Conservation (phyloP, 345 rosid genomes). For the Camelina hispida region DNA sequence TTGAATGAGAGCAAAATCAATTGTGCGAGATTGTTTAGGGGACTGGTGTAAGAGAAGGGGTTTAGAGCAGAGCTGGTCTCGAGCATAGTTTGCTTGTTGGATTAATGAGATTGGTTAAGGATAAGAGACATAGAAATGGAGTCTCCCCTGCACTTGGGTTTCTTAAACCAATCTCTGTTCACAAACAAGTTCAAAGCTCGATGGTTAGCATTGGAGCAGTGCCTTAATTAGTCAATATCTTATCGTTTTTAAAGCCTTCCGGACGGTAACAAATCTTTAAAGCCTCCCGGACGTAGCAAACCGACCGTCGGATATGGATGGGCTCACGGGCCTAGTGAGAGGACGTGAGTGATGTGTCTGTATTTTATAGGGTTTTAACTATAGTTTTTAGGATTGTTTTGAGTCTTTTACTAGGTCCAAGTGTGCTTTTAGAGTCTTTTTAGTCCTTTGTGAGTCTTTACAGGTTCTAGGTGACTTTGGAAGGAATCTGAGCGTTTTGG, state of each 20-base stretch:
- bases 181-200: slow-evolving; percentile 48
- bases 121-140: slow-evolving; percentile 57
- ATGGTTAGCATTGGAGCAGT: slow-evolving; percentile 63
- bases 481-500: no score
- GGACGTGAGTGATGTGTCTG: no score
- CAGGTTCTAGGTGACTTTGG: no score
- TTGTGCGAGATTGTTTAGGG: slow-evolving; percentile 58
- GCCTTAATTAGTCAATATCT: slow-evolving; percentile 57
- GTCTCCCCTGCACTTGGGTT: slow-evolving; percentile 54
- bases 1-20: slow-evolving; percentile 69
- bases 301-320: no score
- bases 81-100: slow-evolving; percentile 68
- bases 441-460: no score
- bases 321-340: no score
- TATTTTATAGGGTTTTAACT: no score
- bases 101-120: slow-evolving; percentile 64
- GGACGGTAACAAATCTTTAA: no score
- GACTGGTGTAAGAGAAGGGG: slow-evolving; percentile 55
- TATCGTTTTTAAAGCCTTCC: slow-evolving; percentile 59
- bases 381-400: no score
- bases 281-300: no score
- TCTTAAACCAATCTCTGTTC: slow-evolving; percentile 54
- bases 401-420: no score
- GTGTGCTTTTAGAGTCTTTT: no score
- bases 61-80: slow-evolving; percentile 54